These are phyloP conservation scores for Zygotorulaspora sp. DNA, from an alignment of 805 yeast species.

Conservation along the genomic window DNA sequence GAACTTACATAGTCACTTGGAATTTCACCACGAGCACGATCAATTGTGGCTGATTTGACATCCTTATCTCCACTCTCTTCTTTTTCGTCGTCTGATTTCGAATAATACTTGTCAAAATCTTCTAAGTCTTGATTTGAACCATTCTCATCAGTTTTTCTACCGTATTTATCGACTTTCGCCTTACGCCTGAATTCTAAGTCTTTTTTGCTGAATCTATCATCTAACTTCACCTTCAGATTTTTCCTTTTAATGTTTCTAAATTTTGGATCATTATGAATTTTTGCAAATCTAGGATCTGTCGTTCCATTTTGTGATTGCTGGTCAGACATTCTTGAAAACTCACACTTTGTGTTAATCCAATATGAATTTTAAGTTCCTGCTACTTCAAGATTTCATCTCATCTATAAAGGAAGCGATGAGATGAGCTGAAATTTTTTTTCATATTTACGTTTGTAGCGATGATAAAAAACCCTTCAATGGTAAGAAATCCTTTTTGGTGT, in stretches of 20 bases:
- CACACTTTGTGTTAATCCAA: too few species aligned
- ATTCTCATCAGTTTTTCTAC: constrained; percentile 55
- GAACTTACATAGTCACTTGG: constrained; percentile 40
- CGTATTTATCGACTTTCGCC: constrained; percentile 78
- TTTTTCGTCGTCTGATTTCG: constrained; percentile 37
- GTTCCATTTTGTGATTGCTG: constrained; percentile 38
- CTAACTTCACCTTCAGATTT: constrained; percentile 71
- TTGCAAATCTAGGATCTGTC: constrained; percentile 70
- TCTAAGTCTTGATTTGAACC: constrained; percentile 36
- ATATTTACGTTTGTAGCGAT: constrained; percentile 1
- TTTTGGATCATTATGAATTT: constrained; percentile 82
- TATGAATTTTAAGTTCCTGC: too few species aligned
- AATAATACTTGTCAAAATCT: constrained; percentile 64
- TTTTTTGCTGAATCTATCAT: constrained; percentile 72
- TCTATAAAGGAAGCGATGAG: constrained; percentile 23
- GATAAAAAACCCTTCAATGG: too few species aligned
- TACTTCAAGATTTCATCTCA: too few species aligned
- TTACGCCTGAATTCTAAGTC: constrained; percentile 54
- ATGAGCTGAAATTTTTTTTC: constrained; percentile 21
- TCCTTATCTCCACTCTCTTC: constrained; percentile 22
- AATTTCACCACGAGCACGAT: constrained; percentile 69
- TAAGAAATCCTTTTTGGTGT: too few species aligned
- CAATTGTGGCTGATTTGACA: constrained; percentile 30
- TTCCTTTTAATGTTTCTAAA: constrained; percentile 70
- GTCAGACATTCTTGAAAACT: constrained; percentile 20